Conservation (phyloP, 345 rosid genomes). For the Abelmoschus esculentus region DNA sequence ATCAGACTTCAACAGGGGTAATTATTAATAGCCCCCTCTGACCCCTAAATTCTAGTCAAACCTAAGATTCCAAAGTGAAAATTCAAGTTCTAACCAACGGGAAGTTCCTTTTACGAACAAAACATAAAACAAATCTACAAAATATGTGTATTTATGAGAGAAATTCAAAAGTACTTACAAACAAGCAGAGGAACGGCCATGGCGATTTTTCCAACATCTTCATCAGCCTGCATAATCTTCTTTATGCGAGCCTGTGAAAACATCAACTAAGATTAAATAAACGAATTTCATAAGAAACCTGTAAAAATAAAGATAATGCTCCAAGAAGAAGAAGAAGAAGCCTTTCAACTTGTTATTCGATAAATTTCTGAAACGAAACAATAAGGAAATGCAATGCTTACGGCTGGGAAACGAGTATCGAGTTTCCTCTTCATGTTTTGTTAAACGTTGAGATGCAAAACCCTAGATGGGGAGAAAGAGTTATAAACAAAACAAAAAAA, state of each 20-base stretch:
- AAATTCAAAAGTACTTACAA: constrained; percentile 36
- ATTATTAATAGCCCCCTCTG: neutral
- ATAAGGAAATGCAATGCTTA: neutral
- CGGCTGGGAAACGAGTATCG: constrained; percentile 8
- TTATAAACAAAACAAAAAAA: neutral
- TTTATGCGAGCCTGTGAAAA: constrained; percentile 50
- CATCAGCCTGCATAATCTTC: constrained; percentile 82
- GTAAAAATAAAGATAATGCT: neutral
- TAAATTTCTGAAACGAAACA: neutral
- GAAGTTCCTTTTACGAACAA: neutral
- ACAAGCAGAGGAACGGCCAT: constrained; percentile 77
- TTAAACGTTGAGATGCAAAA: neutral
- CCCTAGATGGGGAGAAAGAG: neutral
- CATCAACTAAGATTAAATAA: neutral
- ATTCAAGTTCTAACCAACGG: neutral
- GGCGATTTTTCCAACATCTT: constrained; percentile 73
- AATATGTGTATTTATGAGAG: neutral
- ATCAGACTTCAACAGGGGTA: too few species aligned
- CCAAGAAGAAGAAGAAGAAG: too few species aligned
- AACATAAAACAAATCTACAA: neutral
- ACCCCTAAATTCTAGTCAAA: too few species aligned
- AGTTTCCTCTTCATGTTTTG: constrained; percentile 7
- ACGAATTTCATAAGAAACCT: neutral
- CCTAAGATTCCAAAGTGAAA: neutral
- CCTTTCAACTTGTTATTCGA: too few species aligned